Evolutionary conservation across 352 stramenopile species (phyloP).

Genomic region (Saprolegnia diclina): DNA sequence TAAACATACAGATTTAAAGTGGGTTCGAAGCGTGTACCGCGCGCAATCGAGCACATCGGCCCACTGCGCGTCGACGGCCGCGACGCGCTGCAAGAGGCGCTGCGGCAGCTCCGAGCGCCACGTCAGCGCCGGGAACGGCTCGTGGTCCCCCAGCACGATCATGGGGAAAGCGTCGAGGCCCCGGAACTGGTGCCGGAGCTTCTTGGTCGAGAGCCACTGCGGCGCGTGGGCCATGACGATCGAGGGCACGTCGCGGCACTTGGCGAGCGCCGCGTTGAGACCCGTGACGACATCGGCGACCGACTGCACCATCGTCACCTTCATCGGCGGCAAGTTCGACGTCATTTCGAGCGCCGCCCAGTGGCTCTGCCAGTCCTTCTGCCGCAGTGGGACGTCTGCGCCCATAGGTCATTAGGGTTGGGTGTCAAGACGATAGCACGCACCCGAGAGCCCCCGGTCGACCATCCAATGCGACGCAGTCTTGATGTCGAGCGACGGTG

Average conservation of each 20-base stretch:
- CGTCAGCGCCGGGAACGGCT: constrained; percentile 85
- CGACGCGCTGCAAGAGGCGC: constrained; percentile 63
- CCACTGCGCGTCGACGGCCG: constrained; percentile 86
- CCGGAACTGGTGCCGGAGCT: constrained; percentile 74
- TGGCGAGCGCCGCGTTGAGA: constrained; percentile 86
- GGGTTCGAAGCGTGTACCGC: constrained; percentile 47
- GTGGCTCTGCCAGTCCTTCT: constrained; percentile 11
- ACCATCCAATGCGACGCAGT: not conserved
- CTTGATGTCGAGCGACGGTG: not conserved
- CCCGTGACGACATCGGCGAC: constrained; percentile 71
- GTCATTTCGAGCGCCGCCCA: not conserved
- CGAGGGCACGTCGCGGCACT: constrained; percentile 59
- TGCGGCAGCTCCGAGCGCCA: constrained; percentile 88
- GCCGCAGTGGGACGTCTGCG: not conserved
- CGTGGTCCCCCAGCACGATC: constrained; percentile 78
- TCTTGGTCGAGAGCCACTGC: constrained; percentile 44
- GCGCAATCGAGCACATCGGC: constrained; percentile 83
- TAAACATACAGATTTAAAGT: too few species aligned
- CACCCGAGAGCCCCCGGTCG: not conserved
- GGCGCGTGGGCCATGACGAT: constrained; percentile 85
- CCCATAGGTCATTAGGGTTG: too few species aligned
- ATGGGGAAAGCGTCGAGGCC: constrained; percentile 91
- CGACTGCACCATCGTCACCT: constrained; percentile 69
- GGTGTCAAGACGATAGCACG: too few species aligned
- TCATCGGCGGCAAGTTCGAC: not conserved